Evolutionary conservation across 2,329 filamentous ascomycete genomes (phyloP), one percentile per base, ranked within the genome.

Genomic region (Talaromyces piceae): DNA sequence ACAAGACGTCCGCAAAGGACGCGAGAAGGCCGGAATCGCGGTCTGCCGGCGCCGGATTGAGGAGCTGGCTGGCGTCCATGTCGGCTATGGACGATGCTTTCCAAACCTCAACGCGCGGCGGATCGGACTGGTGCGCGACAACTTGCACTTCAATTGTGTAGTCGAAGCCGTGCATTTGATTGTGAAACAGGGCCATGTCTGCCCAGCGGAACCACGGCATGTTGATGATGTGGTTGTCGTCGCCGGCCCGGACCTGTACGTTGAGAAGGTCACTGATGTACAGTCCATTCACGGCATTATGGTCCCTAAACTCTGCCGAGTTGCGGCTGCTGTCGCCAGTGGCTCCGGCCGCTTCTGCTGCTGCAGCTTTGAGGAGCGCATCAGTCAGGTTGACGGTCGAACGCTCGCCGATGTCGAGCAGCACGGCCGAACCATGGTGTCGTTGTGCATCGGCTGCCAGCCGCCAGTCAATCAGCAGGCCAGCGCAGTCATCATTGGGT

Each of bases 161-260:
- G 6, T 18, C 43, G 6, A 22, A 53, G 1, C 46, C 51, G 16
- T 53, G 51, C 51, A 53, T 49, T 7, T 49, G 41, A 18, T 49
- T 45, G 20, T 53, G 47, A 12, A 53, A 53, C 18, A 49, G 31
- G 0, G 41, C 47, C 30, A 43, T 43, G 23, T 53, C 51, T 3
- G 51, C 23, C 12, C 28, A 43, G 11, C 23, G 43, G 41, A 53
- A 53, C 51, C 51, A 53, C 25, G 51, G 51, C 13, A 53, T 44
- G 33, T 53, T 53, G 20, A 53, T 49, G 1, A 53, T 23, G n/a
- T 53, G 46, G 27, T 49, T 33, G 6, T 16, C 13, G 5, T 23
- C 41, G 8, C 51, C 51, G 4, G 41, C 41, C 13, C 49, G 41
- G 8, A 53, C 41, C 13, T 46, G 23, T 4, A 46, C 33, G 18